Evolutionary conservation across 2,329 filamentous ascomycete species (phyloP), one percentile per base, ranked within the genome.

Genomic region (Lojkania enalia): DNA sequence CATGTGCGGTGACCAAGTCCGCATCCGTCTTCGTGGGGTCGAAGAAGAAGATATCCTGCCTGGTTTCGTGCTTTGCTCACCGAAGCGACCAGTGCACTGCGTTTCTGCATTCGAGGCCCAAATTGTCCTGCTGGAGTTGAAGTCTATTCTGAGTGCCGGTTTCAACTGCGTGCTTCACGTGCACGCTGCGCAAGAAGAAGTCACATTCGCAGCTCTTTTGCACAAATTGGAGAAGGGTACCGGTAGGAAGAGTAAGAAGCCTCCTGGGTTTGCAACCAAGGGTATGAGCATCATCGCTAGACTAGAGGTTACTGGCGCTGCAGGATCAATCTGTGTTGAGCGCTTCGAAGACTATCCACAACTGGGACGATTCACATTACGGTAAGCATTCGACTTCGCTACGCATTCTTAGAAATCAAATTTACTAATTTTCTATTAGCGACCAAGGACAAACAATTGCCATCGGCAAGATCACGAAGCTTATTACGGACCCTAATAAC

Each of bases 131-230:
- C 78, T 99, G 39, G 94, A 99, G 55, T 78, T 99, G 54, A 96
- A 95, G 82, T 90, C 78, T 61, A 99, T 99, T 65, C 79, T 99
- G 29, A 88, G 87, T 6, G 90, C 92, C 15, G 94, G 94, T 40
- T 99, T 96, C 77, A 96, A 96, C 77, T 99, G 94, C 66, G 95
- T 99, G 30, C 78, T 99, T 57, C 94, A 99, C 75, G 89, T 99
- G 16, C 94, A 99, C 74, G 90, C 92, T 3, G 94, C 94, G 16
- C 95, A 96, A 49, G 94, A 99, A 77, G 94, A 99, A 72, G 90
- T 99, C 46, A 96, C 92, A 0, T 95, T 99, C 64, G 81, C 84
- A 1, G 82, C 86, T 3, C 79, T 99, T 40, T 75, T 99, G 56
- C 94, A 99, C 76, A 96, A 92, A 74, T 77, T 97, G 35, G 91